Conservation (phyloP, 1,284 basidiomycete genomes). For the Irpex lacteus region DNA sequence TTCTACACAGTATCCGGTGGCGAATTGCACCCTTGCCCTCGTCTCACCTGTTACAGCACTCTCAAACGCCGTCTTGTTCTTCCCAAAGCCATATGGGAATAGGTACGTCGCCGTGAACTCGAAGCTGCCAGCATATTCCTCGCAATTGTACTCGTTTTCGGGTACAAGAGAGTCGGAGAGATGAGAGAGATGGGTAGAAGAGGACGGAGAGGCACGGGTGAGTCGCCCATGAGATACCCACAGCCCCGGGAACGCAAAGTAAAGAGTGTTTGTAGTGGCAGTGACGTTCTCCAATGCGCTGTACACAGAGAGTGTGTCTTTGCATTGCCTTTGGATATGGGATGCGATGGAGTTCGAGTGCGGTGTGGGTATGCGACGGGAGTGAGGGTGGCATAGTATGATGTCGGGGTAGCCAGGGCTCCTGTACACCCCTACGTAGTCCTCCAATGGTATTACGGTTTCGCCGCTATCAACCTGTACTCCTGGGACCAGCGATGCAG, state of each 20-base stretch:
- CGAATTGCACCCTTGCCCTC: too few relatives aligned
- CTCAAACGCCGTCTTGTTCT: constrained; percentile 22
- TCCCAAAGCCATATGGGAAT: constrained; percentile 26
- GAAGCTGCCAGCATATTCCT: constrained; percentile 11
- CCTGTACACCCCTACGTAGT: constrained; percentile 21
- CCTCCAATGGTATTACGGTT: constrained; percentile 8
- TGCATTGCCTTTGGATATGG: constrained; percentile 14
- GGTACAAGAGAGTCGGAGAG: too few relatives aligned
- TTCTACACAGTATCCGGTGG: too few relatives aligned
- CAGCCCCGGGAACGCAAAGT: constrained; percentile 15
- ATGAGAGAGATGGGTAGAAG: too few relatives aligned
- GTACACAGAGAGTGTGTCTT: constrained; percentile 17
- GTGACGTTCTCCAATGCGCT: constrained; percentile 11
- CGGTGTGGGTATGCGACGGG: too few relatives aligned
- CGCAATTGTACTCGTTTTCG: too few relatives aligned
- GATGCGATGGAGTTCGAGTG: too few relatives aligned
- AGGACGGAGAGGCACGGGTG: background rate
- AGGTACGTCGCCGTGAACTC: constrained; percentile 15
- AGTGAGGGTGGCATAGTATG: constrained; percentile 15
- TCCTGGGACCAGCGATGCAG: background rate
- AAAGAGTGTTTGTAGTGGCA: constrained; percentile 7
- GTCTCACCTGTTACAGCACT: background rate
- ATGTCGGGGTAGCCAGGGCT: constrained; percentile 22
- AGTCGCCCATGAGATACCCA: constrained; percentile 23
- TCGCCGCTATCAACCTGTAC: background rate